These are phyloP conservation scores for Rhodotorula taiwanensis DNA, from an alignment of 768 basidiomycete genomes.

Conservation along the genomic window DNA sequence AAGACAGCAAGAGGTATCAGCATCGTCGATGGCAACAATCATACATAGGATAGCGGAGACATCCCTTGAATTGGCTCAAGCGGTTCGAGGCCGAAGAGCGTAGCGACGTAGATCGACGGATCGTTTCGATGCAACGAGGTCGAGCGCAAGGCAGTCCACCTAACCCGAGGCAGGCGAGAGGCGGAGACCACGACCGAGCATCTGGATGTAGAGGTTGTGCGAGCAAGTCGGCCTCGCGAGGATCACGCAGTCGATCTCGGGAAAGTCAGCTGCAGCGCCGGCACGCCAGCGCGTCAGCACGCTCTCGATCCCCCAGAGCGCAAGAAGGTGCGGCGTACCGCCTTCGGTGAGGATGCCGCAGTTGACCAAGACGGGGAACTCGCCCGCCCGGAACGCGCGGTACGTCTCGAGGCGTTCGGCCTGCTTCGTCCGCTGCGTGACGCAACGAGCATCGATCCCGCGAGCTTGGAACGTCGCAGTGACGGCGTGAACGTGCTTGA, in stretches of 20 bases:
- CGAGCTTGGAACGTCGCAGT: conserved; percentile 63
- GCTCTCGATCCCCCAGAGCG: no score
- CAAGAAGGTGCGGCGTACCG: conserved; percentile 4
- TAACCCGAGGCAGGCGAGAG: conserved; percentile 75
- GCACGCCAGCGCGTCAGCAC: background rate
- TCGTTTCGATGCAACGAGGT: conserved; percentile 62
- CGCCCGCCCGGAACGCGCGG: conserved; percentile 59
- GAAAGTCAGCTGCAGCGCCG: conserved; percentile 65
- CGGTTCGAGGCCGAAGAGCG: conserved; percentile 79
- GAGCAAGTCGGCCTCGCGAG: conserved; percentile 83
- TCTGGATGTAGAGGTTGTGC: conserved; percentile 81
- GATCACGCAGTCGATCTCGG: conserved; percentile 84
- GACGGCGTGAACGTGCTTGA: conserved; percentile 69
- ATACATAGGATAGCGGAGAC: no score
- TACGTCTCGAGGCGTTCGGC: conserved; percentile 61
- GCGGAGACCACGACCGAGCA: conserved; percentile 91
- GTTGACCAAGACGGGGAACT: conserved; percentile 80
- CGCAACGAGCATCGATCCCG: conserved; percentile 76
- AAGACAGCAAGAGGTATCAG: background rate
- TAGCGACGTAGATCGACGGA: conserved; percentile 48
- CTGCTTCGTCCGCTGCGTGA: conserved; percentile 63
- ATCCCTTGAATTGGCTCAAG: no score
- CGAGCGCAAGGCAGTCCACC: conserved; percentile 75
- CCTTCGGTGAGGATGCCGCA: conserved; percentile 53
- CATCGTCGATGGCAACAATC: background rate